Evolutionary conservation across 345 rosid species (phyloP).

Genomic region (Ceriops tagal): DNA sequence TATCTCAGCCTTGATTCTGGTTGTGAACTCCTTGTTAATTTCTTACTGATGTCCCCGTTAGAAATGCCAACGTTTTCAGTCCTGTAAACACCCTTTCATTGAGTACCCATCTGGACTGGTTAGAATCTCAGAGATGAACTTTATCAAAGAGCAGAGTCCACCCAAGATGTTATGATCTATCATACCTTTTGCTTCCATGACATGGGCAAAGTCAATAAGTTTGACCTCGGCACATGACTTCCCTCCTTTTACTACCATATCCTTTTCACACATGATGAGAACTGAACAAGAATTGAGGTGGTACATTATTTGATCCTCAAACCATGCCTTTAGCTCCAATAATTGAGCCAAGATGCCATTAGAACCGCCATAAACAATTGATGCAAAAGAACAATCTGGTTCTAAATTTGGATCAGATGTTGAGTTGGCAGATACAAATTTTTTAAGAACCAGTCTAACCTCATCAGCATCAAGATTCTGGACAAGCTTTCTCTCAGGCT

Average conservation of each 20-base stretch:
- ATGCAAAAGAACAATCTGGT: conserved; percentile 61
- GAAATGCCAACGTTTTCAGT: conserved; percentile 20
- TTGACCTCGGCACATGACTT: conserved; percentile 46
- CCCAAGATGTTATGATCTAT: conserved; percentile 97
- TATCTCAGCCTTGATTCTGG: neutral
- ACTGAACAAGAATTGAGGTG: conserved; percentile 89
- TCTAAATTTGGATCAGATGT: conserved; percentile 23
- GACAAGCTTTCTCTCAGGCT: conserved; percentile 55
- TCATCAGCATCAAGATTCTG: conserved; percentile 39
- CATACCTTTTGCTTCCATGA: conserved; percentile 68
- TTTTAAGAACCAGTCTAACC: conserved; percentile 52
- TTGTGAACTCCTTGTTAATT: neutral
- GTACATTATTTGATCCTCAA: conserved; percentile 79
- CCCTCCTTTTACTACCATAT: conserved; percentile 33
- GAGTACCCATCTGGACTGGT: conserved; percentile 41
- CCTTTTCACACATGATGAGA: conserved; percentile 65
- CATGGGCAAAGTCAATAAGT: conserved; percentile 96
- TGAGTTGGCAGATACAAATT: conserved; percentile 73
- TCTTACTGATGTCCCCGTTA: conserved; percentile 14
- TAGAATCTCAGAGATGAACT: conserved; percentile 64
- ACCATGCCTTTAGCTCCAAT: conserved; percentile 82
- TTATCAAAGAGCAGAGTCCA: conserved; percentile 85
- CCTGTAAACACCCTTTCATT: conserved; percentile 11
- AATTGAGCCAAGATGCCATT: conserved; percentile 68
- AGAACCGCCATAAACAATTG: conserved; percentile 54